phyloP scores from a whole-genome alignment of 1,284 basidiomycete genomes.

The Pyrrhoderma lamaoense region DNA sequence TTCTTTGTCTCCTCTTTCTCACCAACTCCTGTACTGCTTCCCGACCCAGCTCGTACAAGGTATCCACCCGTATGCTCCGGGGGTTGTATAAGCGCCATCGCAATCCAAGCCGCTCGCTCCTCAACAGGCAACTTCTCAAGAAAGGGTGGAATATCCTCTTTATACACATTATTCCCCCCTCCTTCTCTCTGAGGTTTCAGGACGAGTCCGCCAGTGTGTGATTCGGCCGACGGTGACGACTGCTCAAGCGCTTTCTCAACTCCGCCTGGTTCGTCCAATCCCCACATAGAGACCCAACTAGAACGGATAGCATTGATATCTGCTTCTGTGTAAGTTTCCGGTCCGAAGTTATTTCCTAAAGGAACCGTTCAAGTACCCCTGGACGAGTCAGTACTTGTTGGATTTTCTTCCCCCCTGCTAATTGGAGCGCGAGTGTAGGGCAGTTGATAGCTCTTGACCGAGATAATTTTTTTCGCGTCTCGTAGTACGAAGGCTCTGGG shows the following conservation, averaged over 20 bases:
- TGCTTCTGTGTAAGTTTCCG: slow-evolving; percentile 28
- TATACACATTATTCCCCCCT: slow-evolving; percentile 96
- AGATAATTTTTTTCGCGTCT: slow-evolving; percentile 72
- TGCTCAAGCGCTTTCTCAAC: slow-evolving; percentile 43
- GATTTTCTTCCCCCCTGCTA: slow-evolving; percentile 94
- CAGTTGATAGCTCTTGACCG: slow-evolving; percentile 86
- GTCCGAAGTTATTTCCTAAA: slow-evolving; percentile 37
- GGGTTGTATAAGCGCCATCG: slow-evolving; percentile 86
- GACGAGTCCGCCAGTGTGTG: slow-evolving; percentile 47
- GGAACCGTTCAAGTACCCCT: slow-evolving; percentile 69
- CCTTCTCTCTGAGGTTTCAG: slow-evolving; percentile 96
- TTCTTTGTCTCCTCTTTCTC: slow-evolving; percentile 33
- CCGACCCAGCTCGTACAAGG: slow-evolving; percentile 55
- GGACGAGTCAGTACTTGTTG: slow-evolving; percentile 83
- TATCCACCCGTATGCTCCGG: slow-evolving; percentile 64
- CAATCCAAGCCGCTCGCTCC: slow-evolving; percentile 79
- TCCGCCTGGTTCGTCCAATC: slow-evolving; percentile 50
- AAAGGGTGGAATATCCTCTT: slow-evolving; percentile 72
- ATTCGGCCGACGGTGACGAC: slow-evolving; percentile 23
- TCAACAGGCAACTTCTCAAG: slow-evolving; percentile 50
- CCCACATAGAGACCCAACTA: slow-evolving; percentile 82
- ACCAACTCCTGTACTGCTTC: slow-evolving; percentile 22
- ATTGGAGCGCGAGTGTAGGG: slow-evolving; percentile 84
- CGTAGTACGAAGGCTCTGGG: slow-evolving; percentile 52
- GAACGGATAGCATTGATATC: slow-evolving; percentile 47